Evolutionary conservation across 2,329 filamentous ascomycete genomes (phyloP), one percentile per base, ranked within the genome.

Genomic region (Fusarium sulawesiense): DNA sequence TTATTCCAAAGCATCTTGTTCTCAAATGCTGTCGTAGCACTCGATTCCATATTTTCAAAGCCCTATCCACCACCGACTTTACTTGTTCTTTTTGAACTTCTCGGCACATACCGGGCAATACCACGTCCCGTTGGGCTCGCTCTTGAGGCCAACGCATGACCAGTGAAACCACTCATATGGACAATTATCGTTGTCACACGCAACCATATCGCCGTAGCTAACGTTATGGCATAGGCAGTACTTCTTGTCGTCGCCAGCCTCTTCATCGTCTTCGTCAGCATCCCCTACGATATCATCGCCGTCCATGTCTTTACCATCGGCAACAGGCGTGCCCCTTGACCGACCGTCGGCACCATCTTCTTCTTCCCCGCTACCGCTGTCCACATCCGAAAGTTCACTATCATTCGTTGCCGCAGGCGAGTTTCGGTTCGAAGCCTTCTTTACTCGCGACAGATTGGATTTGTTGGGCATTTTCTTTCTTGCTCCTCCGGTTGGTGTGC

Each of bases 151-250:
- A 51, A 92, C 89, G 73, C 89, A 92, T 45, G 84, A 89, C 91
- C 92, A 96, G 81, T 96, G 93, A 79, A 96, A 96, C 93, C 93
- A 96, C 81, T 96, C 92, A 76, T 88, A 92, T 48, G 90, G 89
- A 80, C 93, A 96, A 71, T 90, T 86, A 61, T 92, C 89, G 78
- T 95, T 95, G 82, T 96, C 93, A 82, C 93, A 96, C 30, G 92
- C 93, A 68, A 96, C 92, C 93, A 96, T 96, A 76, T 95, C 91
- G 66, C 93, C 93, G 76, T 92, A 94, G 79, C 91, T 93, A 71
- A 94, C 91, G 74, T 92, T 92, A 78, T 94, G 91, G 79, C 93
- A 96, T 30, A 91, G 85, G 81, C 93, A 96, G 81, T 96, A 96
- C 78, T 93, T 92, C 76, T 92, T 91, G 80, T 94, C 92, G 68